phyloP scores from a whole-genome alignment of 352 stramenopile species.

The Pythium coloratum region DNA sequence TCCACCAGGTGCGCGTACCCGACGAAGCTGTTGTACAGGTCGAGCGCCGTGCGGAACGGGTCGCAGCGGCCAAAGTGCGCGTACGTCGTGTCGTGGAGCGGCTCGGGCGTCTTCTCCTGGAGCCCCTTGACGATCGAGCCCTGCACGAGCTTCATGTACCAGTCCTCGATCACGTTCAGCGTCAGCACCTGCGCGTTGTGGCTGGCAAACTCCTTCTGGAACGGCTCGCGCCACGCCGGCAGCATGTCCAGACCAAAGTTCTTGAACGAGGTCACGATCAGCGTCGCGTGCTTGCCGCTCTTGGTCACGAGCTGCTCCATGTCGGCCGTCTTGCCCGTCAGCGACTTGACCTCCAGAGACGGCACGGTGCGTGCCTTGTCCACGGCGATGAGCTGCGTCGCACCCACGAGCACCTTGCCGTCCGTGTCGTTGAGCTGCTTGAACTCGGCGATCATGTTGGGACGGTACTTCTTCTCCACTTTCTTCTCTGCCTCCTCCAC shows the following conservation, averaged over 20 bases:
- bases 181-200: constrained; percentile 58
- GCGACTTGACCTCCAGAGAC: constrained; percentile 51
- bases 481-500: constrained; percentile 86
- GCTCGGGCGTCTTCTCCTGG: constrained; percentile 45
- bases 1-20: constrained; percentile 83
- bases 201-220: constrained; percentile 44
- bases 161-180: constrained; percentile 88
- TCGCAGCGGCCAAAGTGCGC: constrained; percentile 78
- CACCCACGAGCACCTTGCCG: constrained; percentile 67
- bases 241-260: constrained; percentile 84
- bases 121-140: constrained; percentile 66
- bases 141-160: constrained; percentile 87
- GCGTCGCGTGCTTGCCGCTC: constrained; percentile 48
- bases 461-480: constrained; percentile 82
- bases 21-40: constrained; percentile 88
- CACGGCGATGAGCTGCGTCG: constrained; percentile 54
- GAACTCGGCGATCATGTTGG: constrained; percentile 88
- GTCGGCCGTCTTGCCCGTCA: constrained; percentile 48
- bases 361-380: constrained; percentile 56
- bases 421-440: constrained; percentile 89
- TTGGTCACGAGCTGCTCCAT: constrained; percentile 51
- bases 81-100: constrained; percentile 54
- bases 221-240: constrained; percentile 71
- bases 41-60: constrained; percentile 76
- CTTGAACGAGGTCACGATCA: constrained; percentile 85